Percentiles rank a stretch among this genome's conserved stretches.
Conservation (phyloP, 2,329 filamentous ascomycete genomes). For the Fusarium mundagurra region DNA sequence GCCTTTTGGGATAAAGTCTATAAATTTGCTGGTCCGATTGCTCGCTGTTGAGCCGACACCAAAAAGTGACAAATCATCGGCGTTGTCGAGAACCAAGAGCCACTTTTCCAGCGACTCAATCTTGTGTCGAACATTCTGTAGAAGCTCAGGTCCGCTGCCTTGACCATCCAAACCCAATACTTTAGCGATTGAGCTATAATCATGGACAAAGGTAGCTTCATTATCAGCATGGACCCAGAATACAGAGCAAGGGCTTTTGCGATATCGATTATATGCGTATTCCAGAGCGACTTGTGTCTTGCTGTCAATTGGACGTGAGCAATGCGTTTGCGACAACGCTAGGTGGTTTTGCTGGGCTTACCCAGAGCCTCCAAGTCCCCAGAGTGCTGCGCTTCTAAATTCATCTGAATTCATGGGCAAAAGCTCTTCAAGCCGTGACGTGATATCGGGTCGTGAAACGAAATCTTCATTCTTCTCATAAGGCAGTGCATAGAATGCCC, state of each 20-base stretch:
- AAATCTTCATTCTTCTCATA: constrained; percentile 29
- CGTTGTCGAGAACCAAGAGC: constrained; percentile 49
- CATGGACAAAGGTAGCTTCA: constrained; percentile 44
- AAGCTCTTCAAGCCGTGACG: neutral
- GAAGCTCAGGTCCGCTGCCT: constrained; percentile 17
- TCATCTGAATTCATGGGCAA: neutral
- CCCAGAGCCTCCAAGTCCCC: constrained; percentile 29
- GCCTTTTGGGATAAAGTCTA: constrained; percentile 40
- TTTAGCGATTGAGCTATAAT: constrained; percentile 45
- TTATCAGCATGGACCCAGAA: constrained; percentile 52
- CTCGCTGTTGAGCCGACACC: constrained; percentile 11
- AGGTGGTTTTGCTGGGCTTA: neutral
- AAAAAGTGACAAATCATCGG: constrained; percentile 46
- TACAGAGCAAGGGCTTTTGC: constrained; percentile 41
- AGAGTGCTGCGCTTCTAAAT: constrained; percentile 20
- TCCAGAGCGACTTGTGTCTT: constrained; percentile 53
- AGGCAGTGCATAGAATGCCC: too few relatives aligned
- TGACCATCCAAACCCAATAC: too few relatives aligned
- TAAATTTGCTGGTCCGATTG: neutral
- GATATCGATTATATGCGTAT: constrained; percentile 45
- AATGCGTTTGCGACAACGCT: too few relatives aligned
- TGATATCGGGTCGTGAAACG: neutral
- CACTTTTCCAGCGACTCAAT: constrained; percentile 38
- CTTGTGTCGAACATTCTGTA: constrained; percentile 14
- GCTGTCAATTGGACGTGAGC: constrained; percentile 27